Conservation (phyloP, 345 rosid species). For the Eucalyptus guilfoylei region DNA sequence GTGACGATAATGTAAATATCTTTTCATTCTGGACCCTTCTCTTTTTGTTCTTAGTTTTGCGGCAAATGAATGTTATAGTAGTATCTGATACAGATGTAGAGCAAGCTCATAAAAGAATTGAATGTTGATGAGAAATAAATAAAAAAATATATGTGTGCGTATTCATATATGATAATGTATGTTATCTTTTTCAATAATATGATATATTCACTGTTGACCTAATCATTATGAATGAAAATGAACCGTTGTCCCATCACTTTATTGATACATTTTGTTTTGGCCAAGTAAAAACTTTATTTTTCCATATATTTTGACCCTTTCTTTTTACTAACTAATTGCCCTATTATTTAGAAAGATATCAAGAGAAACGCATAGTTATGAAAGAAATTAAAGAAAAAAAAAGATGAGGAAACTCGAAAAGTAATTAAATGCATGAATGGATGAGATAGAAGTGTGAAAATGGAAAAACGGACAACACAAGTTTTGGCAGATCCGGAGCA, state of each 20-base stretch:
- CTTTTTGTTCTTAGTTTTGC: neutral
- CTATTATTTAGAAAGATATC: neutral
- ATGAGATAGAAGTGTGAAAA: neutral
- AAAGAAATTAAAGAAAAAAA: neutral
- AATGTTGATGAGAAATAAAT: no score
- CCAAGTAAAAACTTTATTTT: neutral
- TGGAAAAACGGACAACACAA: neutral
- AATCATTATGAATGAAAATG: neutral
- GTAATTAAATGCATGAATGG: neutral
- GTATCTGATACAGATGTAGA: neutral
- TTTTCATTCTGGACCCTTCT: neutral
- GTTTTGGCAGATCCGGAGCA: neutral
- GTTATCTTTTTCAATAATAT: neutral
- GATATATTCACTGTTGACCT: neutral
- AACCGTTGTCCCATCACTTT: neutral
- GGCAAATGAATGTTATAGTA: neutral
- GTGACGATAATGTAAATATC: neutral
- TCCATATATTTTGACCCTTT: neutral
- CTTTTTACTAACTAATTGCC: neutral
- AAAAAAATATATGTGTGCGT: neutral
- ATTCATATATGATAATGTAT: neutral
- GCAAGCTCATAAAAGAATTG: neutral
- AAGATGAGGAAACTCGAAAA: neutral
- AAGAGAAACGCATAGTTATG: neutral
- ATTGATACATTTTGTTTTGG: neutral